phyloP scores from a whole-genome alignment of 2,329 filamentous ascomycete genomes.

The Aspergillus transmontanensis region DNA sequence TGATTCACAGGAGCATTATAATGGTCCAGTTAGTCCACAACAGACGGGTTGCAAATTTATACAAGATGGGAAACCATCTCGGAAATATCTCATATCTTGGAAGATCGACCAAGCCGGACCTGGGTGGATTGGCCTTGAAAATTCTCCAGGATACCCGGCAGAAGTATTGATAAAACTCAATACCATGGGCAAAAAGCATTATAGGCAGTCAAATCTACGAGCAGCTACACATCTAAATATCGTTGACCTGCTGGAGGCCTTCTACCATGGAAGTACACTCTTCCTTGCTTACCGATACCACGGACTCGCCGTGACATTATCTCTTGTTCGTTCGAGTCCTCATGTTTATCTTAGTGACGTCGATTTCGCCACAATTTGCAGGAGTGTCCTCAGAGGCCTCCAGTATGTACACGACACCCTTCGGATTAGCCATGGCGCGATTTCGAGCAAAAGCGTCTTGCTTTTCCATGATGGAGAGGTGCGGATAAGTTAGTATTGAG shows the following conservation, averaged over 20 bases:
- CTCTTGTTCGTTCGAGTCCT: neutral
- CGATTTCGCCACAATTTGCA: neutral
- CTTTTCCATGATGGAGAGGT: neutral
- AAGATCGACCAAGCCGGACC: neutral
- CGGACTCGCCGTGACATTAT: neutral
- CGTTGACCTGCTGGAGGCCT: neutral
- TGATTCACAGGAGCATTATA: neutral
- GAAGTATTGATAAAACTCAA: neutral
- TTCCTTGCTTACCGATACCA: neutral
- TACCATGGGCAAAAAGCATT: neutral
- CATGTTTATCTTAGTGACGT: neutral
- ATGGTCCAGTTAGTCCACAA: neutral
- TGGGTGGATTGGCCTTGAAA: slow-evolving; percentile 4
- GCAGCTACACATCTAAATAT: slow-evolving; percentile 1
- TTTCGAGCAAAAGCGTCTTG: neutral
- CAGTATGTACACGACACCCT: neutral
- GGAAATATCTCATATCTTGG: slow-evolving; percentile 3
- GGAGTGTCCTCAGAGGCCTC: neutral
- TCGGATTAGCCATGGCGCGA: neutral
- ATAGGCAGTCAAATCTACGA: neutral
- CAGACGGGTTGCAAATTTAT: neutral
- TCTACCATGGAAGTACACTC: neutral
- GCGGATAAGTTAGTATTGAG: neutral
- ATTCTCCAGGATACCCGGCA: neutral
- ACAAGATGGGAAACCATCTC: neutral